Evolutionary conservation across 2,329 filamentous ascomycete species (phyloP).

Genomic region (Parafenestella ontariensis): DNA sequence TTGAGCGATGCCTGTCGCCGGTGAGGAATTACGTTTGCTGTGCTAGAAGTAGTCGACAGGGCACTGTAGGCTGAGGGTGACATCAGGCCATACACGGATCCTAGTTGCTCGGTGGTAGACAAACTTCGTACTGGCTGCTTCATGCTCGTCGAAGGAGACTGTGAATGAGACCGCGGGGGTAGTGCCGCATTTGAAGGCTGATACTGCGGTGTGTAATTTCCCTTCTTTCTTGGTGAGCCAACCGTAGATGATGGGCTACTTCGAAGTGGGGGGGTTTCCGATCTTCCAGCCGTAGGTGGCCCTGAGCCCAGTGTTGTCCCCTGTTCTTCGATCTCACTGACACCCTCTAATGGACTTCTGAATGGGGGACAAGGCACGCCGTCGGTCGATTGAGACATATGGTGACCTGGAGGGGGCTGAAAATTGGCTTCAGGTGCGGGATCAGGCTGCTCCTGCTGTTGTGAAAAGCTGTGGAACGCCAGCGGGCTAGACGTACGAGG

Average conservation of each 20-base stretch:
- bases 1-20: conserved; percentile 55
- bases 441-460: conserved; percentile 32
- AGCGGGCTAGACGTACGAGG: conserved; percentile 71
- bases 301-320: conserved; percentile 19
- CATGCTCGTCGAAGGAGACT: conserved; percentile 64
- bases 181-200: conserved; percentile 39
- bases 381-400: conserved; percentile 38
- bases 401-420: conserved; percentile 27
- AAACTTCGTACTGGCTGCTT: conserved; percentile 53
- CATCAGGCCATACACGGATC: conserved; percentile 60
- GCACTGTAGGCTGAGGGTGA: conserved; percentile 48
- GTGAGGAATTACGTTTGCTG: conserved; percentile 41
- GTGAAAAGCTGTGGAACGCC: conserved; percentile 56
- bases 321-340: conserved; percentile 44
- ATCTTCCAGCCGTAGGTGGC: conserved; percentile 31
- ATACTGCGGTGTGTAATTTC: conserved; percentile 58
- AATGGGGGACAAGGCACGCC: conserved; percentile 32
- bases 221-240: conserved; percentile 50
- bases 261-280: conserved; percentile 42
- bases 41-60: conserved; percentile 21
- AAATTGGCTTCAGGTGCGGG: conserved; percentile 9
- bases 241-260: conserved; percentile 44
- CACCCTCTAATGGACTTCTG: conserved; percentile 40
- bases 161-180: conserved; percentile 61
- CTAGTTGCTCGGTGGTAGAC: conserved; percentile 59